Base-by-base conservation (phyloP, 805 yeast genomes). In the Pichia ethanolica region DNA sequence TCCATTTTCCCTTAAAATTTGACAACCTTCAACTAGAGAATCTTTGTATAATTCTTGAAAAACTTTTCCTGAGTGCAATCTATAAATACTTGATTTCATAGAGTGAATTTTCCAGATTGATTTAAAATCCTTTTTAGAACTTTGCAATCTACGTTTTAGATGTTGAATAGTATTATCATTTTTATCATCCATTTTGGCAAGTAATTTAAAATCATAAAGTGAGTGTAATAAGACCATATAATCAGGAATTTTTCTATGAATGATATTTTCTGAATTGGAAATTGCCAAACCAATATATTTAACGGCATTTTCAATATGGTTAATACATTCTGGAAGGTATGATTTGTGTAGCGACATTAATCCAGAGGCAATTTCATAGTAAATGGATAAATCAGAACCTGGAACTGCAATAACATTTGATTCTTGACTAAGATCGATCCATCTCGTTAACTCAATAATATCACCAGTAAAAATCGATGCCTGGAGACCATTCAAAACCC, bases 391-490 rank as follows among this genome's bases (percentile, higher is more conserved):
- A n/a, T 73, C 69, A 1, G 79, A 77, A 38, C 81, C 84, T 5
- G 78, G 73, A 38, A 71, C 70, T 0, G 57, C 51, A 1, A 63
- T 61, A 4, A 61, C 56, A 7, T 64, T 59, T 28, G 53, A 58
- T 13, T 55, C 51, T 46, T 81, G 82, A 5, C 85, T 67, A 12
- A 72, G 64, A 14, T 68, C 59, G 1, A 81, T 65, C 96, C 96
- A 89, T 41, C 72, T 69, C 8, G 62, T 60, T 2, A 89, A 62
- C 11, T 73, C 71, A 0, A 62, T 60, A 37, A 75, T 56, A 38
- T 80, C 77, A 0, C 89, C 89, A 1, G 81, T 72, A 27, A 79
- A 72, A 57, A 88, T 78, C 0, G 96, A 78, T 0, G 96, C 84
- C 51, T 85, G 86, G 3, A 89, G 65, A 0, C 90, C 97, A 42